Evolutionary conservation across 1,284 basidiomycete species (phyloP), one percentile per base, ranked within the genome.

Genomic region (Porodaedalea pini): DNA sequence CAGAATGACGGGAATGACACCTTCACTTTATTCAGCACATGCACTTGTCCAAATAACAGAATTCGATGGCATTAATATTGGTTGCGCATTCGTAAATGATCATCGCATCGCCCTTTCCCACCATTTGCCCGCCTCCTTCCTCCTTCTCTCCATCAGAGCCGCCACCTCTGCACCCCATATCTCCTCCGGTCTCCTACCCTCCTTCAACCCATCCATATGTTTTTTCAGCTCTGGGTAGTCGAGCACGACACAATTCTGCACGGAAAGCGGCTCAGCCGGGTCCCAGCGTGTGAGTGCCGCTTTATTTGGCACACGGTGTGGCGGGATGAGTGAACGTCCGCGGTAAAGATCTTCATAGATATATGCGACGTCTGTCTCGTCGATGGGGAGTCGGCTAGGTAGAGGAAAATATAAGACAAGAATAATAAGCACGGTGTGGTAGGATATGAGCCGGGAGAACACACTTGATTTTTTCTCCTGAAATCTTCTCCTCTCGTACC

Each of bases 311-410:
- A 93, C 79, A 5, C 80, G 73, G 60, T 88, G 79, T 0, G 90
- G 89, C 2, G 92, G 90, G 34, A 95, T 73, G 13, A 86, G 77
- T 1, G 88, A 90, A 43, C 92, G 83, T 0, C 92, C 91, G 25
- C 88, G 80, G 68, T 91, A 77, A 13, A 97, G 69, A 67, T 98
- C 94, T 67, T 98, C 95, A 65, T 92, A 93, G 54, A 97, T 72
- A 44, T 93, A 78, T 0, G 81, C 81, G 36, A 92, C 80, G 62
- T 97, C 94, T 51, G 91, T 86, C 64, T 88, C 85, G 61, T 88
- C 85, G 44, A 97, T 79, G 0, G 90, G 82, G 21, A 94, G 75
- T 65, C 82, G 83, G 64, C 90, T 92, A 63, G 15, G 44, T 3
- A 27, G 4, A 15, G 47, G 43, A 25, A 23, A 17, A 43, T n/a